Base-by-base conservation (phyloP, 2,329 filamentous ascomycete species). In the Exophiala xenobiotica region DNA sequence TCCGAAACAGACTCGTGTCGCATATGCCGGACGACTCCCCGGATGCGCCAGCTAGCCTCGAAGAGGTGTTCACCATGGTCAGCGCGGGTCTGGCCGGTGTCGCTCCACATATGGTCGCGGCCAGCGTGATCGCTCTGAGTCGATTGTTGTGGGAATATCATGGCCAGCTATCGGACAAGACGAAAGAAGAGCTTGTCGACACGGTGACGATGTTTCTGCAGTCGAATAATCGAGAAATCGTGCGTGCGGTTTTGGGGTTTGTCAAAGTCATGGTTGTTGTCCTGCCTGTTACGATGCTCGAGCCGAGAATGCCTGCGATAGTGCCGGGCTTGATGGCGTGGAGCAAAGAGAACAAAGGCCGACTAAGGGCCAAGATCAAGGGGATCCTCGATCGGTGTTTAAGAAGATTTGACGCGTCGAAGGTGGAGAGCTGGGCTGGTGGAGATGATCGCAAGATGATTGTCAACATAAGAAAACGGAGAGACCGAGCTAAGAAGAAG, bases 61-160 rank as follows among this genome's bases (percentile, higher is more conserved):
- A 97, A 64, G 93, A 97, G 70, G 97, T 90, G 72, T 89, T 97
- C 74, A 96, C 92, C 49, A 99, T 99, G 93, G 88, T 97, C 23
- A 95, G 89, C 60, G 93, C 93, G 42, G 93, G 93, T 72, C 80
- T 99, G 46, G 93, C 92, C 1, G 92, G 91, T 50, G 87, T 86
- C 63, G 92, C 90, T 8, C 91, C 93, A 24, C 92, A 97, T 74
- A 96, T 97, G 90, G 91, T 97, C 57, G 95, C 90, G 5, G 93
- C 93, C 0, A 90, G 89, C n/a, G 91, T 99, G 67, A 97, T 90
- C 0, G 92, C 93, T 11, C 80, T 99, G 29, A 93, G 90, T 11
- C 83, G 93, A n/a, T 84, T 96, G 20, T 80, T 99, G 23, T 97
- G 91, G 70, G 88, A 96, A 66, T 99, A 95, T 76, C 86, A 89